Conservation (phyloP, 805 yeast genomes). For the Starmerella davenportii region DNA sequence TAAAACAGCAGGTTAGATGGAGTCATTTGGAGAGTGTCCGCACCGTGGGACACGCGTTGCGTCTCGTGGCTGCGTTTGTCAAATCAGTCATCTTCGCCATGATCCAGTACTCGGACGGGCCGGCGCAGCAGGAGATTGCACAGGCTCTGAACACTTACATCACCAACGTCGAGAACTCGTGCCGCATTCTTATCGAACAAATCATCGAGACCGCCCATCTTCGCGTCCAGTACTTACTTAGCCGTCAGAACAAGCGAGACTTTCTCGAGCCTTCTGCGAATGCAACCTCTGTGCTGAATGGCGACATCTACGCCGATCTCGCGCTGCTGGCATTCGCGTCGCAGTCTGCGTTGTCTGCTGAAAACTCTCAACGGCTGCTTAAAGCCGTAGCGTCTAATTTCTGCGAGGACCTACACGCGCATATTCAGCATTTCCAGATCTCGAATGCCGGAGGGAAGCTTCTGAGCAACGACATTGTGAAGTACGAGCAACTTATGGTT, state of each 20-base stretch:
- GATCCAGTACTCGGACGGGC: constrained; percentile 38
- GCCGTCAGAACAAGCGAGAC: constrained; percentile 62
- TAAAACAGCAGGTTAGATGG: constrained; percentile 26
- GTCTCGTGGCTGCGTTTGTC: constrained; percentile 50
- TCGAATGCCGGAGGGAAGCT: constrained; percentile 69
- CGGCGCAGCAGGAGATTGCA: constrained; percentile 38
- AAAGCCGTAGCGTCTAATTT: constrained; percentile 40
- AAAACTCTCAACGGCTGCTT: constrained; percentile 35
- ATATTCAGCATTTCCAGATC: constrained; percentile 57
- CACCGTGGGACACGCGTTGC: constrained; percentile 40
- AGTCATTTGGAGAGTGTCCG: constrained; percentile 34
- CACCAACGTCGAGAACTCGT: constrained; percentile 44
- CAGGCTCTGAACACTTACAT: constrained; percentile 34
- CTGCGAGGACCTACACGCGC: constrained; percentile 43
- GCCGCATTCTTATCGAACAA: constrained; percentile 43
- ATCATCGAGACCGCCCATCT: constrained; percentile 35
- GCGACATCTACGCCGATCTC: constrained; percentile 37
- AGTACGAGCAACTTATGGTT: constrained; percentile 44
- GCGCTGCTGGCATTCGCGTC: constrained; percentile 28
- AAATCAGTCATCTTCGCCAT: constrained; percentile 63
- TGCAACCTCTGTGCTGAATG: constrained; percentile 23
- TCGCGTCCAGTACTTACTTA: constrained; percentile 33
- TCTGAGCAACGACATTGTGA: constrained; percentile 63
- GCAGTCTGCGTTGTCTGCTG: constrained; percentile 25
- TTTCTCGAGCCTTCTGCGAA: constrained; percentile 23